A percentile compares a stretch with the other conserved stretches of the same genome.
Conservation (phyloP, 306 rosid species). For the Cucumis melo region DNA sequence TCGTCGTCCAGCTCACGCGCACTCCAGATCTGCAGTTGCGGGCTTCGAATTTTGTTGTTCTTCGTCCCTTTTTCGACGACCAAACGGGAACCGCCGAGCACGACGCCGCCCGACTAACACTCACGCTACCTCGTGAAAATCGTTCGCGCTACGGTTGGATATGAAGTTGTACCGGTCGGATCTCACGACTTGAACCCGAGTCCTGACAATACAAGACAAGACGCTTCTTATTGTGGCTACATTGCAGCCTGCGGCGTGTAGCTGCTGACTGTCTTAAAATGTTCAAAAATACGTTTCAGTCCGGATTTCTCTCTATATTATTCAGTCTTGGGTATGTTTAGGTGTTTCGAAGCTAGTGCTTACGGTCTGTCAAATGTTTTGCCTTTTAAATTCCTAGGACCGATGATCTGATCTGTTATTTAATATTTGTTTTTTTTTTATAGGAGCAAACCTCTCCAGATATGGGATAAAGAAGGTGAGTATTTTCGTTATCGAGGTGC, state of each 20-base stretch:
- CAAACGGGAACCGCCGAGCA: too few relatives aligned
- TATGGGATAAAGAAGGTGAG: slow-evolving; percentile 97
- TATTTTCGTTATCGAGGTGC: background rate
- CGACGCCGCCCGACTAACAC: too few relatives aligned
- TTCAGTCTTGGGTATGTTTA: slow-evolving; percentile 82
- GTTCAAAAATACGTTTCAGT: slow-evolving; percentile 97
- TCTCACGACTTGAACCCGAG: too few relatives aligned
- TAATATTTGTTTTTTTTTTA: background rate
- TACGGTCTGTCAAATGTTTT: background rate
- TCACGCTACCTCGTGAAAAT: too few relatives aligned
- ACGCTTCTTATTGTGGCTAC: background rate
- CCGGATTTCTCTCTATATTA: slow-evolving; percentile 85
- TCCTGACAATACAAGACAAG: background rate
- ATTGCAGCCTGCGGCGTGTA: slow-evolving; percentile 6
- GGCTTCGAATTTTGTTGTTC: too few relatives aligned
- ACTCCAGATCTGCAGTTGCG: too few relatives aligned
- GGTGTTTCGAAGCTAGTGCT: background rate
- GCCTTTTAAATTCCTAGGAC: background rate
- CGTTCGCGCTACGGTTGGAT: too few relatives aligned
- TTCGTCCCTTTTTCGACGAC: too few relatives aligned
- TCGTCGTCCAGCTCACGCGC: too few relatives aligned
- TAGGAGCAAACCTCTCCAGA: slow-evolving; percentile 97
- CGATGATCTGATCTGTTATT: background rate
- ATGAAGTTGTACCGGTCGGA: too few relatives aligned
- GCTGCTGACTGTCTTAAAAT: slow-evolving; percentile 26